Evolutionary conservation across 495 filamentous ascomycete species (phyloP), one percentile per base, ranked within the genome.

Genomic region (Tuber brumale): DNA sequence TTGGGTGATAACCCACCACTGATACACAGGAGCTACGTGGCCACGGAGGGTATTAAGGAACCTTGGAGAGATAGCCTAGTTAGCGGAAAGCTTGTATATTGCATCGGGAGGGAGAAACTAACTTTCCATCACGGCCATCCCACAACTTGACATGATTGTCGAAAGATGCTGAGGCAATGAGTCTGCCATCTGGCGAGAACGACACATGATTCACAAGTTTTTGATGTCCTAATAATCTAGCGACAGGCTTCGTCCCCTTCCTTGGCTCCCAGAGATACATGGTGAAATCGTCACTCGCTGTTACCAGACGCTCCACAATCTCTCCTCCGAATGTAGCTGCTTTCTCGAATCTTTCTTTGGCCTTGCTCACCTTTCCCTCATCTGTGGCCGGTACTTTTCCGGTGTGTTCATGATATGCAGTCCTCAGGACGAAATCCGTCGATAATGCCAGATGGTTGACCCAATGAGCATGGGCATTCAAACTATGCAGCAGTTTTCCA

Each of bases 371-470:
- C 84, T 92, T 95, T 69, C 87, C 92, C 72, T 92, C 89, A 39
- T 89, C 89, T 0, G 90, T 87, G 1, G 85, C 84, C 0, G 95
- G 95, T 0, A 92, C 86, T 76, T 89, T 85, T 19, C 89, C 88
- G 3, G 91, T 92, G 84, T 97, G 94, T 82, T 97, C 94, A 80
- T 94, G 91, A 85, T 90, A 99, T 0, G 89, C 91, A 2, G 93
- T 97, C 72, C 94, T 90, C 27, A 97, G 87, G n/a, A 91, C 94
- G 79, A 92, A 92, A 83, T 98, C 96, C 1, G 93, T 97, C 3
- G 94, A 97, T 12, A 99, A 87, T 0, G 95, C 94, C 16, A 99
- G 90, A 83, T 98, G 94, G 84, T 99, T 99, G 16, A 99, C 91
- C 88, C 95, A 96, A 83, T 97, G 95, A 1, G 93, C 93, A 82